Evolutionary conservation across 176 grass and related monocot species (phyloP).

Genomic region (Coix lacrymajobi): DNA sequence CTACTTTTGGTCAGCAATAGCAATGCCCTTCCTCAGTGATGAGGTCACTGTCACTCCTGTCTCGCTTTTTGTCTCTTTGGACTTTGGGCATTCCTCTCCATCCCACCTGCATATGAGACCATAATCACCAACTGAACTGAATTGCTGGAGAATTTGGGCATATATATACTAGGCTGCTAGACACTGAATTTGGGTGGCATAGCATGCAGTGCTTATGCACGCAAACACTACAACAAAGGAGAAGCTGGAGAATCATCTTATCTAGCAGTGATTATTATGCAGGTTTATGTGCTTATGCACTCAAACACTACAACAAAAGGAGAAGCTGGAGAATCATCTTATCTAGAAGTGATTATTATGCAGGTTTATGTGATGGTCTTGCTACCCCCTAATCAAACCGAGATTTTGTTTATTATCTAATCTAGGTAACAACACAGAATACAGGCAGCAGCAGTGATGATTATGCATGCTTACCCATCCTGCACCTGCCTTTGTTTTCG

Average conservation of each 20-base stretch:
- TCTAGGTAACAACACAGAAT: no score
- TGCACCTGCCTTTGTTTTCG: conserved; percentile 25
- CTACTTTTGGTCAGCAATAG: not conserved
- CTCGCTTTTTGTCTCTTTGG: not conserved
- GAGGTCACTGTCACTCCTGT: not conserved
- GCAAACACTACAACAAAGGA: no score
- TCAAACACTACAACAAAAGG: not conserved
- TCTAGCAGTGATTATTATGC: no score
- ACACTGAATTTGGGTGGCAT: not conserved
- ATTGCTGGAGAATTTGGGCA: not conserved
- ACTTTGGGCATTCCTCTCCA: not conserved
- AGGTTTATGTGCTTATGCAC: no score
- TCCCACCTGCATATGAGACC: not conserved
- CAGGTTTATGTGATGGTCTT: not conserved
- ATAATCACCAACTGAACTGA: not conserved
- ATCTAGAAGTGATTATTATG: not conserved
- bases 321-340: not conserved
- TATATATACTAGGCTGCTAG: no score
- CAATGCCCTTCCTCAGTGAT: not conserved
- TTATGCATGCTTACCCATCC: conserved; percentile 28
- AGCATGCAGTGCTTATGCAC: not conserved
- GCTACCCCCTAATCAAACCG: not conserved
- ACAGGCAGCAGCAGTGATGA: not conserved
- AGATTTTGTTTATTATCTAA: not conserved
- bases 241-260: no score